Percentiles rank a stretch among this genome's conserved stretches.
Evolutionary conservation across 2,329 filamentous ascomycete genomes (phyloP).

Genomic region (Davidsoniella virescens): DNA sequence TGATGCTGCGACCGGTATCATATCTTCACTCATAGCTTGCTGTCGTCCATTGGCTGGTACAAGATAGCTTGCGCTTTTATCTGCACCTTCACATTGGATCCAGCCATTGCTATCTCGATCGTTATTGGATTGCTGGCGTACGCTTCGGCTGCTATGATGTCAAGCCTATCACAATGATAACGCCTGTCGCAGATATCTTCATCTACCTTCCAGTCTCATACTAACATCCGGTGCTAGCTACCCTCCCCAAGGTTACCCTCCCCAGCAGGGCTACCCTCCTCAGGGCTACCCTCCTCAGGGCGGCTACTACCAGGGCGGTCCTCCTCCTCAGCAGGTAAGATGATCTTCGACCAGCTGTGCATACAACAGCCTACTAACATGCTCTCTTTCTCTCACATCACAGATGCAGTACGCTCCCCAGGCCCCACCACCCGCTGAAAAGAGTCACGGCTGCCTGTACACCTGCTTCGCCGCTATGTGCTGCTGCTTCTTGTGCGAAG

Average conservation of each 20-base stretch:
- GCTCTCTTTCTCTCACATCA: neutral
- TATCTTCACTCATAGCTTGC: too few species aligned
- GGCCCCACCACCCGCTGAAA: slow-evolving; percentile 20
- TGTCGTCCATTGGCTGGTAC: too few species aligned
- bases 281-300: slow-evolving; percentile 15
- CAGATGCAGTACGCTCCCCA: slow-evolving; percentile 22
- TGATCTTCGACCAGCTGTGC: neutral
- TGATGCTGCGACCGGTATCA: too few species aligned
- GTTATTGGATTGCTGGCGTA: neutral
- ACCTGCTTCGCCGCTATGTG: slow-evolving; percentile 27
- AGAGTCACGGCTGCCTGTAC: slow-evolving; percentile 27
- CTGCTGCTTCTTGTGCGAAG: slow-evolving; percentile 29
- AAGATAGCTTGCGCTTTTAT: neutral
- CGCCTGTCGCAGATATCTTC: neutral
- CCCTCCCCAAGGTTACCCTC: slow-evolving; percentile 13
- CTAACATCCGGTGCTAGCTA: slow-evolving; percentile 11
- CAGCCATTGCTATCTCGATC: too few species aligned
- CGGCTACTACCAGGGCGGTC: slow-evolving; percentile 17
- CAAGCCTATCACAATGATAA: neutral
- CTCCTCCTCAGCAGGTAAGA: slow-evolving; percentile 15
- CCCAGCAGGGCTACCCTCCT: slow-evolving; percentile 16
- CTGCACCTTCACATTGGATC: neutral
- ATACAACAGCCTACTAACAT: neutral
- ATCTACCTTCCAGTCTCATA: neutral
- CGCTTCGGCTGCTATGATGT: too few species aligned